These are phyloP conservation scores for Cytospora piceicola DNA, from an alignment of 2,329 filamentous ascomycete species.

Conservation along the genomic window DNA sequence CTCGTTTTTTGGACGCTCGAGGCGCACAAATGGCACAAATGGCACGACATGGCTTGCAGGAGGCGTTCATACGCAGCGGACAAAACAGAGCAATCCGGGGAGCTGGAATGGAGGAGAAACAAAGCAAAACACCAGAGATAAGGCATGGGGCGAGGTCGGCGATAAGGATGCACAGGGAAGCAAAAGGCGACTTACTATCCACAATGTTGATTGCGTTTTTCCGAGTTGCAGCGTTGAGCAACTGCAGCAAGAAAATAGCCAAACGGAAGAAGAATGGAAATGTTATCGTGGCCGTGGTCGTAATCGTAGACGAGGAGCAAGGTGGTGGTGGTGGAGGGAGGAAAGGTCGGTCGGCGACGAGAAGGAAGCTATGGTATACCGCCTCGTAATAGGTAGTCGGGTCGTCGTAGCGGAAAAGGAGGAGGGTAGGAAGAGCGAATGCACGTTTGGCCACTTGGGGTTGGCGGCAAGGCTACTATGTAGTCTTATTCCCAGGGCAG, in stretches of 20 bases:
- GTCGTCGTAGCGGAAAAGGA: constrained; percentile 22
- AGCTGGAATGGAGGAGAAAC: constrained; percentile 20
- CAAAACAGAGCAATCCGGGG: constrained; percentile 18
- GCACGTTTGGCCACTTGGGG: constrained; percentile 22
- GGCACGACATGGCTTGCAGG: constrained; percentile 16
- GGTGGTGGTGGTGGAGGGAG: constrained; percentile 10
- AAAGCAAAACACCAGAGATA: constrained; percentile 27
- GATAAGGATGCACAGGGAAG: constrained; percentile 19
- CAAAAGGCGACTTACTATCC: constrained; percentile 27
- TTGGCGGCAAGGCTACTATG: constrained; percentile 26
- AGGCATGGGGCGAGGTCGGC: constrained; percentile 17
- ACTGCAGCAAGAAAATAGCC: neutral
- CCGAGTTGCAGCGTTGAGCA: neutral
- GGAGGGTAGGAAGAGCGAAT: constrained; percentile 19
- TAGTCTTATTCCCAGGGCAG: constrained; percentile 30
- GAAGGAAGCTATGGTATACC: constrained; percentile 11
- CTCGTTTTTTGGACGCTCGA: neutral
- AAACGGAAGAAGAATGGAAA: neutral
- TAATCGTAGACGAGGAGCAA: neutral
- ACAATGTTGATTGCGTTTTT: neutral
- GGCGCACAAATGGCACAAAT: constrained; percentile 15
- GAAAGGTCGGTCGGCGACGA: constrained; percentile 8
- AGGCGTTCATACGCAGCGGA: constrained; percentile 9
- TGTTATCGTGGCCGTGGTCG: neutral
- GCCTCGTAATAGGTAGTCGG: constrained; percentile 17